Conservation (phyloP, 371 early-diverging fungal genomes). For the Blastocladiella emersonii region DNA sequence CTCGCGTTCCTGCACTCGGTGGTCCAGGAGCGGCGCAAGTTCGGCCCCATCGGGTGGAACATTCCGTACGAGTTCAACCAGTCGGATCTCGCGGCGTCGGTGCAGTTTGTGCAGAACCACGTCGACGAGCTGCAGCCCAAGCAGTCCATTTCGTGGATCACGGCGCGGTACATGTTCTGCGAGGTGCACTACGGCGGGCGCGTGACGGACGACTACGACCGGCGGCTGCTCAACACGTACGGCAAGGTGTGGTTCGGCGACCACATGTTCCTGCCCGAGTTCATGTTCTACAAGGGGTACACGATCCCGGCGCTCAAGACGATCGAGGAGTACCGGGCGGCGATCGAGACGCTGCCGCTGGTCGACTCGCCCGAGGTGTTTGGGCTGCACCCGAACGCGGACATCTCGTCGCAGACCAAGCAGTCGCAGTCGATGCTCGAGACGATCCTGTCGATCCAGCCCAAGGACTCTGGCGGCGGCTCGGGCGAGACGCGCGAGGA, state of each 20-base stretch:
- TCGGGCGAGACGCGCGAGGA: conserved; percentile 44
- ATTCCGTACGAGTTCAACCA: conserved; percentile 54
- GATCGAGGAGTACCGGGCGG: conserved; percentile 38
- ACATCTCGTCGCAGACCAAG: conserved; percentile 41
- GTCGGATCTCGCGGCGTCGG: conserved; percentile 39
- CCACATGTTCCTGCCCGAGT: conserved; percentile 41
- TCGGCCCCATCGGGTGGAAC: conserved; percentile 48
- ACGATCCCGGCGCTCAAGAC: conserved; percentile 36
- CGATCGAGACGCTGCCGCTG: conserved; percentile 35
- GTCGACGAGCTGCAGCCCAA: conserved; percentile 47
- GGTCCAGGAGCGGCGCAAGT: conserved; percentile 44
- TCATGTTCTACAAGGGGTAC: conserved; percentile 40
- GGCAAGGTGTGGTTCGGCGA: conserved; percentile 49
- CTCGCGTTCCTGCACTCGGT: conserved; percentile 44
- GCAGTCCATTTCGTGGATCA: conserved; percentile 36
- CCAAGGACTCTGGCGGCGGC: conserved; percentile 38
- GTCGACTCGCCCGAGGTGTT: conserved; percentile 43
- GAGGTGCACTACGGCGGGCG: conserved; percentile 48
- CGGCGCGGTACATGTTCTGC: conserved; percentile 45
- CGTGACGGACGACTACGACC: conserved; percentile 45
- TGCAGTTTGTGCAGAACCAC: conserved; percentile 45
- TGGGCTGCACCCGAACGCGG: conserved; percentile 49
- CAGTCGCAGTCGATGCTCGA: conserved; percentile 39
- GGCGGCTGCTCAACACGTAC: conserved; percentile 34
- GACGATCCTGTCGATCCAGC: conserved; percentile 45